Percentiles rank a stretch among this genome's conserved stretches.
Evolutionary conservation across 2,329 filamentous ascomycete species (phyloP).

Genomic region (Pezicula neosporulosa): DNA sequence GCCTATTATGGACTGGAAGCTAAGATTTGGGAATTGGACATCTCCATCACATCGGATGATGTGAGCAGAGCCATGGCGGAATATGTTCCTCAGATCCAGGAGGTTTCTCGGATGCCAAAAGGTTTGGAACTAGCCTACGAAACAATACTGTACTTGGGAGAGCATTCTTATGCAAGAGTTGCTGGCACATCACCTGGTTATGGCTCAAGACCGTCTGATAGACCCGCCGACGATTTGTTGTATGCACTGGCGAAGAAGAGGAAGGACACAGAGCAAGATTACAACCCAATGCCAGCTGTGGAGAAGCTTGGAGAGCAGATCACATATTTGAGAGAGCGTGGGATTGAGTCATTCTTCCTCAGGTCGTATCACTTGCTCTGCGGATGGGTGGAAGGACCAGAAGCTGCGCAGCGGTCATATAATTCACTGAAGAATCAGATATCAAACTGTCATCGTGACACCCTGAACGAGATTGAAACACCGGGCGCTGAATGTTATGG

Average conservation of each 20-base stretch:
- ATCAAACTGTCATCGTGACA: background rate
- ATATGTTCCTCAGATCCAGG: slow-evolving; percentile 1
- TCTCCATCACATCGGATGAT: slow-evolving; percentile 1
- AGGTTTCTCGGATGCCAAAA: background rate
- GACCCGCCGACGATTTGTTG: background rate
- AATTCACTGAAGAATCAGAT: background rate
- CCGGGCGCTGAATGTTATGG: background rate
- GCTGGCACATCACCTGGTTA: background rate
- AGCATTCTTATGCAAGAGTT: slow-evolving; percentile 1
- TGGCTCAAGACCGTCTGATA: background rate
- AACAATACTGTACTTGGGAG: background rate
- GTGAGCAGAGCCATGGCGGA: background rate
- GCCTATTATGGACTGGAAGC: background rate
- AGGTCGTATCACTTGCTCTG: background rate
- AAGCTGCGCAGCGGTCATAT: background rate
- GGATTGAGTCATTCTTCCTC: slow-evolving; percentile 1
- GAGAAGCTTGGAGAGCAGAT: background rate
- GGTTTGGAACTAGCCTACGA: background rate
- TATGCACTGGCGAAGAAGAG: background rate
- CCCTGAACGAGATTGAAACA: background rate
- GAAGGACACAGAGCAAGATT: background rate
- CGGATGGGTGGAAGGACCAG: background rate
- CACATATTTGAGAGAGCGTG: background rate
- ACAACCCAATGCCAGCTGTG: background rate
- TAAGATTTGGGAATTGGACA: background rate